A percentile compares a stretch with the other conserved stretches of the same genome.
phyloP scores from a whole-genome alignment of 164 flowering plant genomes.

The Nymphaea thermarum region DNA sequence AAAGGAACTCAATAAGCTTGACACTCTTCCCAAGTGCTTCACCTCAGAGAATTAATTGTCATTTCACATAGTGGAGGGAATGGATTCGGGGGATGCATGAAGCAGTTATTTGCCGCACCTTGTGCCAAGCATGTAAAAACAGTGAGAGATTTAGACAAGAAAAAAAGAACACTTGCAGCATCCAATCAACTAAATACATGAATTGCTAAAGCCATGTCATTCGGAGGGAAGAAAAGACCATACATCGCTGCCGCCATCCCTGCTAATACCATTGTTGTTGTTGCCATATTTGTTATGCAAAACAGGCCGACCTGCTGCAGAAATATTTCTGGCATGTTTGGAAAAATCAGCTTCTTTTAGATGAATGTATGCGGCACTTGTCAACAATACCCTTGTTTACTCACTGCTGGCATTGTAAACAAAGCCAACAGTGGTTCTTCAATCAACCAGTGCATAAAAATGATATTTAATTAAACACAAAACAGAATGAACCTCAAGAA shows the following conservation, averaged over 20 bases:
- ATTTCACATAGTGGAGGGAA: no score
- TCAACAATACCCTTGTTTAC: constrained; percentile 70
- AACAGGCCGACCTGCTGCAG: constrained; percentile 85
- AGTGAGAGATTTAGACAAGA: neutral
- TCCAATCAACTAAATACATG: neutral
- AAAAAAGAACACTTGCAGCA: neutral
- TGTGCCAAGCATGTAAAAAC: neutral
- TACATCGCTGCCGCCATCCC: neutral
- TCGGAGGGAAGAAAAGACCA: no score
- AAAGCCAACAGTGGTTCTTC: neutral
- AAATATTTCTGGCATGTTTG: constrained; percentile 72
- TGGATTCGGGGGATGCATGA: no score
- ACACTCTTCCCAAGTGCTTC: constrained; percentile 59
- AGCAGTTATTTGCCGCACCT: no score
- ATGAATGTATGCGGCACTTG: constrained; percentile 87
- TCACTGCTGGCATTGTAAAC: constrained; percentile 35
- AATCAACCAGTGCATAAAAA: no score
- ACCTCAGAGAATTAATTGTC: constrained; percentile 36
- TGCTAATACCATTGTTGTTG: neutral
- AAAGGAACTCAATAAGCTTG: constrained; percentile 67
- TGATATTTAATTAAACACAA: no score
- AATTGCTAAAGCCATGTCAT: neutral
- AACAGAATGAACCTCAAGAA: no score
- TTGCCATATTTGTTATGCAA: constrained; percentile 77
- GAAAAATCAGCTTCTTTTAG: constrained; percentile 68